Percentiles rank a stretch among this genome's conserved stretches.
phyloP scores from a whole-genome alignment of 192 early-diverging fungal species.

The Rhizoclosmatium sp. region DNA sequence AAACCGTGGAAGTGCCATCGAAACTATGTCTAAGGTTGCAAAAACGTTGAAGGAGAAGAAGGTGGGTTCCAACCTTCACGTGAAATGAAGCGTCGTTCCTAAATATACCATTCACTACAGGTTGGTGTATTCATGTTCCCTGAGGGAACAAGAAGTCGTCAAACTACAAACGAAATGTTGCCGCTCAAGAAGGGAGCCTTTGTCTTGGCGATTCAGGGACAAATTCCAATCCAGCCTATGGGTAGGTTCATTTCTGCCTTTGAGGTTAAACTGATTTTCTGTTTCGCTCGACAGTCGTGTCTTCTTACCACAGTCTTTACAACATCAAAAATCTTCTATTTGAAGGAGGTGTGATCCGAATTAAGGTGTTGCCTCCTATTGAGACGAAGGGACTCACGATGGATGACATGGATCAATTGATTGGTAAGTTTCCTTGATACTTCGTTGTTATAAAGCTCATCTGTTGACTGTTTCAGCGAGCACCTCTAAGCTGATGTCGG shows the following conservation, averaged over 20 bases:
- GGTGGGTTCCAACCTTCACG: conserved; percentile 43
- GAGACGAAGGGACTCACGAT: conserved; percentile 39
- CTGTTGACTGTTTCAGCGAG: not conserved
- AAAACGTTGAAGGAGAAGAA: conserved; percentile 76
- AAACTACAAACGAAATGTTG: conserved; percentile 72
- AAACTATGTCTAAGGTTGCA: conserved; percentile 78
- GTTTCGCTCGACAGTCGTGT: conserved; percentile 61
- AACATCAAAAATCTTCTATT: conserved; percentile 46
- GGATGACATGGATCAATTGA: conserved; percentile 47
- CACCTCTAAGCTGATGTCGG: conserved; percentile 15
- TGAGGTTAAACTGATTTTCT: not conserved
- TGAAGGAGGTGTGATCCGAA: conserved; percentile 42
- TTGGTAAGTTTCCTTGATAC: not conserved
- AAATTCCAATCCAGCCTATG: conserved; percentile 89
- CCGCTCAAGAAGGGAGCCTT: conserved; percentile 98
- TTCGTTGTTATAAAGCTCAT: not conserved
- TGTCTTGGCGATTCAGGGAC: conserved; percentile 86
- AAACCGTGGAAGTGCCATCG: conserved; percentile 79
- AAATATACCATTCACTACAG: conserved; percentile 27
- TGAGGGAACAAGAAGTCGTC: conserved; percentile 87
- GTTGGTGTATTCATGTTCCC: conserved; percentile 87
- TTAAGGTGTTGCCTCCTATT: conserved; percentile 55
- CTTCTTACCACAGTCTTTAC: conserved; percentile 62
- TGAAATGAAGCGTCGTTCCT: not conserved
- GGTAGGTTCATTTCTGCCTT: conserved; percentile 16